These are phyloP conservation scores for Geotrichum fermentans DNA, from an alignment of 1,139 yeast species.

Conservation along the genomic window DNA sequence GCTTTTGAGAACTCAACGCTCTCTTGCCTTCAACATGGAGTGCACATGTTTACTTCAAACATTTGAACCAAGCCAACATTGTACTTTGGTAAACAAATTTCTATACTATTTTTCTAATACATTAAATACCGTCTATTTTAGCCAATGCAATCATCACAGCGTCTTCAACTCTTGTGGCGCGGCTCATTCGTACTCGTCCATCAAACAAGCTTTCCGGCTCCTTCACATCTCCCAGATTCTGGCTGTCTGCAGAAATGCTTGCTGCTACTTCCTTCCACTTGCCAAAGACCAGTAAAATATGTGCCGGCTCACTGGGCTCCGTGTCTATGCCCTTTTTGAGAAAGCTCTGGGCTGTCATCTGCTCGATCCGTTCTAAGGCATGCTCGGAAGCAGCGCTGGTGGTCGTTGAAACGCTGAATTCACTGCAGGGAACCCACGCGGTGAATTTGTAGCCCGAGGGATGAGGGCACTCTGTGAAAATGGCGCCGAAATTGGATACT, in stretches of 20 bases:
- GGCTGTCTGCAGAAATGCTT: slow-evolving; percentile 48
- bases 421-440: slow-evolving; percentile 62
- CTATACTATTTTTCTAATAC: too few relatives aligned
- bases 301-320: slow-evolving; percentile 9
- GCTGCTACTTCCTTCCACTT: slow-evolving; percentile 54
- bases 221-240: slow-evolving; percentile 49
- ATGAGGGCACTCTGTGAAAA: slow-evolving; percentile 66
- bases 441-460: slow-evolving; percentile 69
- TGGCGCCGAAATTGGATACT: slow-evolving; percentile 55
- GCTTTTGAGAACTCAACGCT: too few relatives aligned
- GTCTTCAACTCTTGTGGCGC: slow-evolving; percentile 64
- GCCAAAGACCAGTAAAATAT: slow-evolving; percentile 56
- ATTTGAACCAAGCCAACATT: too few relatives aligned
- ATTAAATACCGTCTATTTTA: slow-evolving; percentile 31
- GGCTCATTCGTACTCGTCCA: slow-evolving; percentile 51
- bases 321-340: slow-evolving; percentile 22
- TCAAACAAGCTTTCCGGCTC: slow-evolving; percentile 64
- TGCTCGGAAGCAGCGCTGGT: slow-evolving; percentile 4
- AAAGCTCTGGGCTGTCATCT: slow-evolving; percentile 18
- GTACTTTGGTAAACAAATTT: too few relatives aligned
- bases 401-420: slow-evolving; percentile 26
- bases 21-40: too few relatives aligned
- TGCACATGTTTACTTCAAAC: too few relatives aligned
- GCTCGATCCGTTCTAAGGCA: slow-evolving; percentile 15
- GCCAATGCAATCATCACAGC: slow-evolving; percentile 61